Conservation (phyloP, 1,284 basidiomycete species). For the Ceratobasidium sp. region DNA sequence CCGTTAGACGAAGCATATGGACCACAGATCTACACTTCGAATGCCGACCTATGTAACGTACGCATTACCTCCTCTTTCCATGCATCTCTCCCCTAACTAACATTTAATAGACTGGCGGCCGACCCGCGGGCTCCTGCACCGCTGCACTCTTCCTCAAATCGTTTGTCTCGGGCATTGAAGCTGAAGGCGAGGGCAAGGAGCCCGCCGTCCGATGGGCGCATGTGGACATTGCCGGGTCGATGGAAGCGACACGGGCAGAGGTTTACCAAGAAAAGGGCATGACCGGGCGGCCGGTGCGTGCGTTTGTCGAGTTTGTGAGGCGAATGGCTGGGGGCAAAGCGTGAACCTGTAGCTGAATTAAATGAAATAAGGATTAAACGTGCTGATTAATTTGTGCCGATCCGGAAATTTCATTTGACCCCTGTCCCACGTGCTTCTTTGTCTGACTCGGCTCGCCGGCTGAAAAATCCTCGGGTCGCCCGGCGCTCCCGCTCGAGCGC, state of each 20-base stretch:
- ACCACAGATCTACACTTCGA: constrained; percentile 80
- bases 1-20: constrained; percentile 81
- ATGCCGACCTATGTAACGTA: constrained; percentile 88
- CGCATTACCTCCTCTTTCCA: constrained; percentile 51
- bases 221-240: constrained; percentile 86
- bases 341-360: background rate
- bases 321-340: constrained; percentile 51
- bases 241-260: constrained; percentile 74
- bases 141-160: constrained; percentile 90
- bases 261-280: constrained; percentile 82
- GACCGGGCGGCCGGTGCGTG: constrained; percentile 77
- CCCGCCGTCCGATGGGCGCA: constrained; percentile 80
- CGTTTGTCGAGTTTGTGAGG: constrained; percentile 58
- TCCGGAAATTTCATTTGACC: too few relatives aligned
- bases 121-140: constrained; percentile 79
- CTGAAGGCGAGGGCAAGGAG: constrained; percentile 64
- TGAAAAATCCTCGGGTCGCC: background rate
- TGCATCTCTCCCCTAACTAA: background rate
- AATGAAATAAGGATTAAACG: background rate
- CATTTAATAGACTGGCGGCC: constrained; percentile 72
- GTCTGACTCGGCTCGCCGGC: background rate
- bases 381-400: background rate
- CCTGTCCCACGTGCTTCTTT: too few relatives aligned
- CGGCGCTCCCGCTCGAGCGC: background rate
- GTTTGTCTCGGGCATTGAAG: constrained; percentile 77